phyloP scores from a whole-genome alignment of 1,284 basidiomycete genomes.

The Moniliophthora roreri region DNA sequence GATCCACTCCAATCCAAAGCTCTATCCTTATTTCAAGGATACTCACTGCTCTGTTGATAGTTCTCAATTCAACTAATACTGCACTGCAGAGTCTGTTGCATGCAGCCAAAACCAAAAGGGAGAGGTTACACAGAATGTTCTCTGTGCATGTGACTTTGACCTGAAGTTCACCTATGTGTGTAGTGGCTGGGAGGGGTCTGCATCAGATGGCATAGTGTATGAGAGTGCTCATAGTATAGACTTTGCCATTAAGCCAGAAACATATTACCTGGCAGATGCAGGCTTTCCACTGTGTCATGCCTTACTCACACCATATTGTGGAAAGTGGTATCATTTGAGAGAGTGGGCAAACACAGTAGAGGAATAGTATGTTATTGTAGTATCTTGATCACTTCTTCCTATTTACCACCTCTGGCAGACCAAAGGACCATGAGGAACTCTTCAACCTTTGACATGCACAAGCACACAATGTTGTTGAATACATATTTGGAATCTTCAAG shows the following conservation, averaged over 20 bases:
- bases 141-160: constrained; percentile 27
- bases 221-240: constrained; percentile 22
- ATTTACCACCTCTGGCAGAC: background rate
- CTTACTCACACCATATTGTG: constrained; percentile 31
- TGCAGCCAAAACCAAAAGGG: constrained; percentile 29
- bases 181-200: constrained; percentile 32
- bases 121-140: constrained; percentile 25
- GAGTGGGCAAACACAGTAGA: constrained; percentile 30
- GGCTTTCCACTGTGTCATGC: constrained; percentile 32
- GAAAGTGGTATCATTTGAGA: constrained; percentile 30
- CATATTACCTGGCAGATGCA: constrained; percentile 39
- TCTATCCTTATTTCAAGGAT: no score
- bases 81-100: constrained; percentile 12
- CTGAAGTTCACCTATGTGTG: constrained; percentile 29
- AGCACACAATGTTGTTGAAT: background rate
- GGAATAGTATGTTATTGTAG: background rate
- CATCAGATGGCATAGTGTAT: constrained; percentile 27
- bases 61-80: background rate
- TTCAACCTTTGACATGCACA: constrained; percentile 11
- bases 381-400: background rate
- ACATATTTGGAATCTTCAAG: background rate
- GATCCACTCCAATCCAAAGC: no score
- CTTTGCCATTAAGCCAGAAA: constrained; percentile 27
- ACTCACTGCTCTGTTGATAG: no score
- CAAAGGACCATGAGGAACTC: constrained; percentile 3